A percentile compares a stretch with the other conserved stretches of the same genome.
These are phyloP conservation scores for Ramaria rubella DNA, from an alignment of 768 basidiomycete species.

Conservation along the genomic window DNA sequence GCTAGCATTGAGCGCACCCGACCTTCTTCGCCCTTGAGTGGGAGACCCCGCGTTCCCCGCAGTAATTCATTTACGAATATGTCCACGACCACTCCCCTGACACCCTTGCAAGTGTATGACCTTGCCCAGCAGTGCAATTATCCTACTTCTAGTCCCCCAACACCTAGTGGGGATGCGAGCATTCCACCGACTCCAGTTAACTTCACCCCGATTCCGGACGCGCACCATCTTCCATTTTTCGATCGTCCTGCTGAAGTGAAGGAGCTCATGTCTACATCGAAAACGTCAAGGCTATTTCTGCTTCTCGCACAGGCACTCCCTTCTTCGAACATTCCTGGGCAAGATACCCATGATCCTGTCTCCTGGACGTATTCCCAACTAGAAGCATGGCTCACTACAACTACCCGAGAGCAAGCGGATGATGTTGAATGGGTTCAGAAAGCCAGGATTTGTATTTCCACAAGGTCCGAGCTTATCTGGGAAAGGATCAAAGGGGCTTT, in stretches of 20 bases:
- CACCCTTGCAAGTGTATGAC: conserved; percentile 69
- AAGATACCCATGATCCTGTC: conserved; percentile 42
- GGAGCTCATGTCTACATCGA: conserved; percentile 55
- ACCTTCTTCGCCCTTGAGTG: conserved; percentile 46
- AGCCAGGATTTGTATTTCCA: conserved; percentile 67
- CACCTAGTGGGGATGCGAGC: conserved; percentile 1
- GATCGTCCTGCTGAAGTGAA: conserved; percentile 74
- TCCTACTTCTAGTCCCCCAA: conserved; percentile 28
- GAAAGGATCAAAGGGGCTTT: conserved; percentile 83
- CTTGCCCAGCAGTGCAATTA: conserved; percentile 58
- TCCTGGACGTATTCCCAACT: conserved; percentile 72
- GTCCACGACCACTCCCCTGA: conserved; percentile 40
- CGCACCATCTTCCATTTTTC: conserved; percentile 80
- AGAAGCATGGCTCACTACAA: conserved; percentile 55
- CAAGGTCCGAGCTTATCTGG: conserved; percentile 84
- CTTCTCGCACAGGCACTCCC: conserved; percentile 69
- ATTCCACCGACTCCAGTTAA: conserved; percentile 37
- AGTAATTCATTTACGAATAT: conserved; percentile 24
- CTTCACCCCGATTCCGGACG: conserved; percentile 69
- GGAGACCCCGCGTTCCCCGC: not conserved
- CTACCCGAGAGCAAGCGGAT: conserved; percentile 54
- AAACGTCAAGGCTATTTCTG: conserved; percentile 63
- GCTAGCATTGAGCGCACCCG: conserved; percentile 36
- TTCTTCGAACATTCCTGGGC: conserved; percentile 13
- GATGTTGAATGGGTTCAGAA: conserved; percentile 71